Conservation (phyloP, 2,329 filamentous ascomycete genomes). For the Plectosphaerella sp. region DNA sequence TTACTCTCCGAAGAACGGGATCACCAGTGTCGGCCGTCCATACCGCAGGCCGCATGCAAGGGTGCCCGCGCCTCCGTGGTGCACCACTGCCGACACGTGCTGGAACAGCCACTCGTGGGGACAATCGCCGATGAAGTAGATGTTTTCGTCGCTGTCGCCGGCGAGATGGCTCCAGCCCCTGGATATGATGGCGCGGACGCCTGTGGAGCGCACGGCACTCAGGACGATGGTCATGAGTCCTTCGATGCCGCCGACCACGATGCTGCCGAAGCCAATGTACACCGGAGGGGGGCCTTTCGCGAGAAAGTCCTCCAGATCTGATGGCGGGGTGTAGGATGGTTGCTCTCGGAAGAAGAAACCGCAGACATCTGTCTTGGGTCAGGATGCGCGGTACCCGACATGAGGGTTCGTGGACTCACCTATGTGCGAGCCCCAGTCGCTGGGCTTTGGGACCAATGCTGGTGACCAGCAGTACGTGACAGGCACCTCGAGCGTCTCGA, state of each 20-base stretch:
- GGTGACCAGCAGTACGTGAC: conserved; percentile 78
- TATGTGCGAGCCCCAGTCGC: conserved; percentile 60
- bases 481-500: conserved; percentile 63
- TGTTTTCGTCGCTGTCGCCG: conserved; percentile 4
- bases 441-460: conserved; percentile 59
- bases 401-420: conserved; percentile 44
- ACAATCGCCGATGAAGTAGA: conserved; percentile 9
- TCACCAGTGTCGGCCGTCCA: conserved; percentile 7
- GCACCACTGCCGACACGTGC: conserved; percentile 7
- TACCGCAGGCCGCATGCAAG: conserved; percentile 8
- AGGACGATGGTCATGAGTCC: conserved; percentile 25
- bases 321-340: conserved; percentile 43
- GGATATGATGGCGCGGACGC: conserved; percentile 9
- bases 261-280: conserved; percentile 64
- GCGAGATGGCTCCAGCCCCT: conserved; percentile 8
- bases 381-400: conserved; percentile 49
- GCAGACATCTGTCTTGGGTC: conserved; percentile 10
- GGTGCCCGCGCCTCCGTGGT: conserved; percentile 10
- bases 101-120: conserved; percentile 11
- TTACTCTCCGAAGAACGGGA: conserved; percentile 12
- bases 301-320: conserved; percentile 52
- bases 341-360: conserved; percentile 15
- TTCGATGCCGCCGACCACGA: conserved; percentile 59
- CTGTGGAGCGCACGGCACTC: conserved; percentile 2
- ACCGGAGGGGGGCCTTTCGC: conserved; percentile 53